phyloP scores from a whole-genome alignment of 495 filamentous ascomycete genomes.

The Talaromyces nanjingensis region DNA sequence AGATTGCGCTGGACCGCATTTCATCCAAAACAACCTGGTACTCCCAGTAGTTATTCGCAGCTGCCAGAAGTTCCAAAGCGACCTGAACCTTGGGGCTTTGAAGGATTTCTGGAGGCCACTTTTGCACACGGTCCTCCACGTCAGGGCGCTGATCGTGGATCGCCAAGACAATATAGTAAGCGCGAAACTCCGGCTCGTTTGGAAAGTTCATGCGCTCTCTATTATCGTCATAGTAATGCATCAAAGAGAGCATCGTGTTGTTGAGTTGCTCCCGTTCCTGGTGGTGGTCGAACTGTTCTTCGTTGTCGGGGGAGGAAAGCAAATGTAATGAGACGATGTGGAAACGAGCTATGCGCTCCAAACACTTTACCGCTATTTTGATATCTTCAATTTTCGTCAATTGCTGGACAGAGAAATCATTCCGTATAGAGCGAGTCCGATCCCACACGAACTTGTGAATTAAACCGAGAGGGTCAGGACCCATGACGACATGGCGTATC shows the following conservation, averaged over 20 bases:
- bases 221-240: slow-evolving; percentile 82
- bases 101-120: slow-evolving; percentile 55
- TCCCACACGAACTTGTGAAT: slow-evolving; percentile 93
- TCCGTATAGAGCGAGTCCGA: slow-evolving; percentile 81
- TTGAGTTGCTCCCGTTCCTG: slow-evolving; percentile 92
- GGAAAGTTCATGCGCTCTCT: slow-evolving; percentile 41
- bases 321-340: slow-evolving; percentile 85
- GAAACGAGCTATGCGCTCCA: slow-evolving; percentile 85
- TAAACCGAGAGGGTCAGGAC: slow-evolving; percentile 53
- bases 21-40: slow-evolving; percentile 57
- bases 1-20: slow-evolving; percentile 44
- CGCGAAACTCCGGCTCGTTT: slow-evolving; percentile 86
- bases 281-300: slow-evolving; percentile 72
- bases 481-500: slow-evolving; percentile 62
- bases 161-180: slow-evolving; percentile 83
- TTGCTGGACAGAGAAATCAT: slow-evolving; percentile 89
- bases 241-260: slow-evolving; percentile 78
- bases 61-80: slow-evolving; percentile 63
- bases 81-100: slow-evolving; percentile 51
- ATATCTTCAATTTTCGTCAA: slow-evolving; percentile 60
- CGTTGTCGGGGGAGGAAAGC: slow-evolving; percentile 56
- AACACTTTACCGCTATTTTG: slow-evolving; percentile 65
- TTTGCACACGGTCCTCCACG: slow-evolving; percentile 66
- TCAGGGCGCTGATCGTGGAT: slow-evolving; percentile 62
- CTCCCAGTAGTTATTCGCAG: slow-evolving; percentile 58